These are phyloP conservation scores for Priceomyces medius DNA, from an alignment of 805 yeast genomes.

Conservation along the genomic window DNA sequence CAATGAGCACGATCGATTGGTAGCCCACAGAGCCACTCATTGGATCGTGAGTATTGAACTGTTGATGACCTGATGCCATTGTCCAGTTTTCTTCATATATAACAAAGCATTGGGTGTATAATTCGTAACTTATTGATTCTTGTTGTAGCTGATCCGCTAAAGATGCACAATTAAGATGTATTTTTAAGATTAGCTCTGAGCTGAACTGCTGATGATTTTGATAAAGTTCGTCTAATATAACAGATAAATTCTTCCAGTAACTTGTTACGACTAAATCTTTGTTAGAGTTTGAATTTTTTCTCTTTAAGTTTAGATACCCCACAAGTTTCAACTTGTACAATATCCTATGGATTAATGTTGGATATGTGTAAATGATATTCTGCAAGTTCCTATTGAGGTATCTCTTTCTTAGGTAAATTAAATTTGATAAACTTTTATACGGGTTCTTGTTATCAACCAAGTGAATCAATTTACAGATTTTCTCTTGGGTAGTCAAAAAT, in stretches of 20 bases:
- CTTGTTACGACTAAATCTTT: conserved; percentile 37
- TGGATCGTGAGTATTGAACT: conserved; percentile 35
- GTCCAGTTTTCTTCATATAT: conserved; percentile 67
- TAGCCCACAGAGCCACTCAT: conserved; percentile 49
- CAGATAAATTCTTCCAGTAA: conserved; percentile 72
- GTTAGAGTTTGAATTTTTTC: conserved; percentile 21
- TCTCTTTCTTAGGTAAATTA: conserved; percentile 38
- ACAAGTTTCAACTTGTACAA: conserved; percentile 56
- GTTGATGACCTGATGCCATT: conserved; percentile 15
- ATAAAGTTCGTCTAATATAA: conserved; percentile 66
- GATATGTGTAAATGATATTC: conserved; percentile 66
- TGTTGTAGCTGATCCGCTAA: conserved; percentile 75
- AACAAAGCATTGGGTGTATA: conserved; percentile 83
- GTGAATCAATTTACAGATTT: conserved; percentile 68
- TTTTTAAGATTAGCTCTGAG: conserved; percentile 41
- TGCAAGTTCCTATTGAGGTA: conserved; percentile 54
- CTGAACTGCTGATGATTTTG: conserved; percentile 31
- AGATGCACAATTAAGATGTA: conserved; percentile 65
- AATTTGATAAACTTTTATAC: conserved; percentile 28
- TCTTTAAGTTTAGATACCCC: conserved; percentile 22
- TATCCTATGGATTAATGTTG: conserved; percentile 65
- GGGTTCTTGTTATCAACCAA: conserved; percentile 46
- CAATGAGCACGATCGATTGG: conserved; percentile 47
- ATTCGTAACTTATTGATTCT: conserved; percentile 79
- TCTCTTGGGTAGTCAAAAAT: conserved; percentile 51